These are phyloP conservation scores for Phytopythium aichiense DNA, from an alignment of 352 stramenopile genomes.

Conservation along the genomic window DNA sequence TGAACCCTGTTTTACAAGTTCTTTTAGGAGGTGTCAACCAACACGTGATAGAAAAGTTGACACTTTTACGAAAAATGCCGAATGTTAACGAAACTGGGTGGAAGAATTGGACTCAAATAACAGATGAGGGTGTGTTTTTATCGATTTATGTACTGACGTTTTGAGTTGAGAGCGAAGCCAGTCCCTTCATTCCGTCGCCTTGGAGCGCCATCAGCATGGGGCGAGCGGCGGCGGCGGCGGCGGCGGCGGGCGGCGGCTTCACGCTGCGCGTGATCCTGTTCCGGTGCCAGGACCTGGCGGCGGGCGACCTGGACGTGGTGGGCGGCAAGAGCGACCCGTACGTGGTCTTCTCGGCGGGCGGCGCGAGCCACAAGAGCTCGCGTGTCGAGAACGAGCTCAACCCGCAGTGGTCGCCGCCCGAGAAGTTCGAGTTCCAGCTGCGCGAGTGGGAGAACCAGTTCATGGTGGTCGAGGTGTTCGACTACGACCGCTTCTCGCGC, in stretches of 20 bases:
- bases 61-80: too few relatives aligned
- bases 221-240: neutral
- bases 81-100: too few relatives aligned
- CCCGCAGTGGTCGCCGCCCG: constrained; percentile 59
- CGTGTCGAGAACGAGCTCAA: constrained; percentile 61
- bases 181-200: too few relatives aligned
- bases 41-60: too few relatives aligned
- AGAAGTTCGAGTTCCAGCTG: constrained; percentile 73
- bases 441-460: constrained; percentile 60
- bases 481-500: constrained; percentile 62
- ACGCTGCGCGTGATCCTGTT: constrained; percentile 54
- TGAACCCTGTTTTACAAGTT: too few relatives aligned
- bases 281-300: constrained; percentile 56
- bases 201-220: neutral
- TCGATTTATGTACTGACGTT: too few relatives aligned
- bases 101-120: too few relatives aligned
- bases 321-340: constrained; percentile 77
- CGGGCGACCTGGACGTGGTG: constrained; percentile 39
- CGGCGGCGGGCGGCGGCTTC: constrained; percentile 9
- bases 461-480: constrained; percentile 61
- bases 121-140: too few relatives aligned
- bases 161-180: too few relatives aligned
- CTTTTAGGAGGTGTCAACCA: too few relatives aligned
- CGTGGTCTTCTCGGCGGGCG: constrained; percentile 55
- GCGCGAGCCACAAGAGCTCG: constrained; percentile 56